phyloP scores from a whole-genome alignment of 805 yeast species.

The Nakazawaea molendinolei region DNA sequence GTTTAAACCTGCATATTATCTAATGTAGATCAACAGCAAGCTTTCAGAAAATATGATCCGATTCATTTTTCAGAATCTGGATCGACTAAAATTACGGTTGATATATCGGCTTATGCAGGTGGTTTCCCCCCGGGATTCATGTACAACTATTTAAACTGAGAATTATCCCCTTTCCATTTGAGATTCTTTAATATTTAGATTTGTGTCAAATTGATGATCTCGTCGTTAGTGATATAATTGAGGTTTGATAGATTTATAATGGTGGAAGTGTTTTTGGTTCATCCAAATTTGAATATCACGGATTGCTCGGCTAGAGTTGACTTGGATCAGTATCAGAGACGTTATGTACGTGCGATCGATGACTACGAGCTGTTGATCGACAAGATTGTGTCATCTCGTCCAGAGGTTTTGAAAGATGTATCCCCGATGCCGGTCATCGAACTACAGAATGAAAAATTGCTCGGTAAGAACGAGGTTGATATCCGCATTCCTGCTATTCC shows the following conservation, averaged over 20 bases:
- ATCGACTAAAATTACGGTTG: too few species aligned
- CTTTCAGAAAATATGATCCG: too few species aligned
- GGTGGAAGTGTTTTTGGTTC: conserved; percentile 11
- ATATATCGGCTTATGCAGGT: too few species aligned
- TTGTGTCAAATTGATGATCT: neutral
- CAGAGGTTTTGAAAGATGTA: too few species aligned
- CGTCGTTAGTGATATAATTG: conserved; percentile 4
- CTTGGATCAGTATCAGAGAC: conserved; percentile 1
- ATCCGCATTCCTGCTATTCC: neutral
- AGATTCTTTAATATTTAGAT: neutral
- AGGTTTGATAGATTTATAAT: neutral
- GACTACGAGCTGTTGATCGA: conserved; percentile 5
- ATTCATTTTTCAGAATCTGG: too few species aligned
- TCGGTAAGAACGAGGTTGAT: neutral
- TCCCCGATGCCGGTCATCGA: too few species aligned
- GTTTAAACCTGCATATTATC: too few species aligned
- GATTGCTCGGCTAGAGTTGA: conserved; percentile 2
- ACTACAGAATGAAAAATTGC: neutral
- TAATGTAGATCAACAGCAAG: too few species aligned
- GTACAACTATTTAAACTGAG: too few species aligned
- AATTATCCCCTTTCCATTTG: too few species aligned
- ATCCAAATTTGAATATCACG: conserved; percentile 10
- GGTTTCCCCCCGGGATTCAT: too few species aligned
- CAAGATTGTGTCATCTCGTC: too few species aligned
- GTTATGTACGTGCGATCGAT: conserved; percentile 3